Evolutionary conservation across 331 rosid species (phyloP).

Genomic region (Dryas integrifolia): DNA sequence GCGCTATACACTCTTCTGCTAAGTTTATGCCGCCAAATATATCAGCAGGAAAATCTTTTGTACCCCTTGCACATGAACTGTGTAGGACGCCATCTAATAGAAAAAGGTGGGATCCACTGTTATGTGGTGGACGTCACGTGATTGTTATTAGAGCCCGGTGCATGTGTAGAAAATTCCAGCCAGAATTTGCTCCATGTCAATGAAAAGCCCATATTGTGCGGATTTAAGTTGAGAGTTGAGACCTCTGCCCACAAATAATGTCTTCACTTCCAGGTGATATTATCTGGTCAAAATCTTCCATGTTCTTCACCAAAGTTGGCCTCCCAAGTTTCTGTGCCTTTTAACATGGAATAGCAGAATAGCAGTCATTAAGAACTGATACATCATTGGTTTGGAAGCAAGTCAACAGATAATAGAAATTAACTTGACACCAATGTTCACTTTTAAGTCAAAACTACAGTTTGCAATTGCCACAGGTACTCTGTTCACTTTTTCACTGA

Average conservation of each 20-base stretch:
- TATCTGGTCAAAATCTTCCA: constrained; percentile 10
- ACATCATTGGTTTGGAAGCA: not conserved
- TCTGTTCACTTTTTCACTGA: no score
- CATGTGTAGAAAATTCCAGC: not conserved
- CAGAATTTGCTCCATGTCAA: not conserved
- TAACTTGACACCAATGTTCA: not conserved
- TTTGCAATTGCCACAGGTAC: not conserved
- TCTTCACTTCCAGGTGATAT: constrained; percentile 19
- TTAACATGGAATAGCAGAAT: not conserved
- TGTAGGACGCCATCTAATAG: no score
- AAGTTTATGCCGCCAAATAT: constrained; percentile 1
- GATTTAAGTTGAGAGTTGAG: constrained; percentile 14
- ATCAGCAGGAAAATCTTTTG: not conserved
- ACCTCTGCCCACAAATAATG: constrained; percentile 21
- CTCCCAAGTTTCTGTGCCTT: constrained; percentile 24
- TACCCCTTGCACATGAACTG: not conserved
- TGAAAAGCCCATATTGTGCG: not conserved
- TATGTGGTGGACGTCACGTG: not conserved
- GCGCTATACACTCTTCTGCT: not conserved
- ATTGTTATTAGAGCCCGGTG: not conserved
- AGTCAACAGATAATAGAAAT: not conserved
- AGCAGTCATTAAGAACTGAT: not conserved
- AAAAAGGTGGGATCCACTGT: not conserved
- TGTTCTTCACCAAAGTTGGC: constrained; percentile 10
- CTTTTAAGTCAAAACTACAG: not conserved